These are phyloP conservation scores for Prorocentrum cordatum DNA, from an alignment of 169 alveolate genomes.

Conservation along the genomic window DNA sequence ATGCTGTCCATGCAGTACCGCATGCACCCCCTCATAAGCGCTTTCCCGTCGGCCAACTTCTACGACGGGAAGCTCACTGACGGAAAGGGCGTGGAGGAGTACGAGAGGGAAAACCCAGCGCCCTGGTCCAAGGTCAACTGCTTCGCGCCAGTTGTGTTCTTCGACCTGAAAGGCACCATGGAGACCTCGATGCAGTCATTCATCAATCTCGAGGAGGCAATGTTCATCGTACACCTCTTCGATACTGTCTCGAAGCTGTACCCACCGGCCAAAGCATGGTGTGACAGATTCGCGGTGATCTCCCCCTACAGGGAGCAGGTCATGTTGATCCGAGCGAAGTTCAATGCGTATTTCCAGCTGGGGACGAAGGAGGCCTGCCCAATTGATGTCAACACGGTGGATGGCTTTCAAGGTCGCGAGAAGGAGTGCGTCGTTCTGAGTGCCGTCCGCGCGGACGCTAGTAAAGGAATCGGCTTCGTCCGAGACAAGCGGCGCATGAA, in stretches of 20 bases:
- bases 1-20: constrained; percentile 90
- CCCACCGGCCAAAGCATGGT: constrained; percentile 40
- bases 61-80: constrained; percentile 73
- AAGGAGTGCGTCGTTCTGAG: constrained; percentile 71
- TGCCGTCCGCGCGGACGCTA: constrained; percentile 64
- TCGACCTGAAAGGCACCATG: constrained; percentile 71
- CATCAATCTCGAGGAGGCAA: constrained; percentile 11
- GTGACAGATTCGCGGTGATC: constrained; percentile 73
- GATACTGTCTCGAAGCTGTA: neutral
- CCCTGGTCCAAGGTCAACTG: constrained; percentile 15
- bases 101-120: constrained; percentile 36
- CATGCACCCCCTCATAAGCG: constrained; percentile 93
- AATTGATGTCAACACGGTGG: constrained; percentile 76
- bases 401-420: constrained; percentile 76
- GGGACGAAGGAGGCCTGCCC: constrained; percentile 71
- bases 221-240: neutral
- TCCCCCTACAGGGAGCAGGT: constrained; percentile 75
- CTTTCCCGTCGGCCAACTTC: constrained; percentile 87
- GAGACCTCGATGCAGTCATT: neutral
- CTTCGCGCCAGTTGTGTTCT: constrained; percentile 83
- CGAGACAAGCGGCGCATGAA: constrained; percentile 73
- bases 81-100: constrained; percentile 69
- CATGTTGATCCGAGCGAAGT: constrained; percentile 38
- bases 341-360: constrained; percentile 60
- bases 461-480: constrained; percentile 70